Percentiles rank a stretch among this genome's conserved stretches.
phyloP scores from a whole-genome alignment of 495 filamentous ascomycete species.

The Bombardia bombarda region DNA sequence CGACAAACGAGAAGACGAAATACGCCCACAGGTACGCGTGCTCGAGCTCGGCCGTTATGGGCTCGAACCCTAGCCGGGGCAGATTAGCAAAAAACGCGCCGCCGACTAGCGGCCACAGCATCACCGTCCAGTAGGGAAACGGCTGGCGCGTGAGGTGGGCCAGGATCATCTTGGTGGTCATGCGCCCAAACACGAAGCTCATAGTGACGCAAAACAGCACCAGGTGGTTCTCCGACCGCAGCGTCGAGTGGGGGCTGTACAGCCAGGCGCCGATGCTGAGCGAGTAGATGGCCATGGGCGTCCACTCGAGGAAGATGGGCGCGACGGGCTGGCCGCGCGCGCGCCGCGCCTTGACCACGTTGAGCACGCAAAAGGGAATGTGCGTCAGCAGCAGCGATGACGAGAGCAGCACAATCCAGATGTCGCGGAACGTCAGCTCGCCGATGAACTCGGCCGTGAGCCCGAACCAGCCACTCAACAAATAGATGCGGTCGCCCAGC shows the following conservation, averaged over 20 bases:
- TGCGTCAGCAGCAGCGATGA: conserved; percentile 68
- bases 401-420: conserved; percentile 78
- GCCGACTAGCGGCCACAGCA: conserved; percentile 75
- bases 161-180: conserved; percentile 99
- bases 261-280: conserved; percentile 72
- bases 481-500: conserved; percentile 43
- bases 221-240: conserved; percentile 74
- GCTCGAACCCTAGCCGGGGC: conserved; percentile 65
- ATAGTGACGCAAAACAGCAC: conserved; percentile 90
- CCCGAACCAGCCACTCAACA: conserved; percentile 29
- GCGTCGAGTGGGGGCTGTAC: conserved; percentile 72
- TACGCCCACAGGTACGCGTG: conserved; percentile 75
- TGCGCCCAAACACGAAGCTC: conserved; percentile 95
- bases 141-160: conserved; percentile 89
- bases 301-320: conserved; percentile 91
- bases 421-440: conserved; percentile 63
- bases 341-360: conserved; percentile 72
- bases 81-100: conserved; percentile 80
- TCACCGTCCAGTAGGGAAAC: conserved; percentile 92
- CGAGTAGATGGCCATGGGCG: conserved; percentile 78
- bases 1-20: conserved; percentile 68
- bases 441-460: conserved; percentile 48
- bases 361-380: conserved; percentile 70
- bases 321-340: conserved; percentile 64
- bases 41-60: conserved; percentile 54